A percentile compares a stretch with the other conserved stretches of the same genome.
Evolutionary conservation across 169 alveolate genomes (phyloP).

Genomic region (Blepharisma undulans): DNA sequence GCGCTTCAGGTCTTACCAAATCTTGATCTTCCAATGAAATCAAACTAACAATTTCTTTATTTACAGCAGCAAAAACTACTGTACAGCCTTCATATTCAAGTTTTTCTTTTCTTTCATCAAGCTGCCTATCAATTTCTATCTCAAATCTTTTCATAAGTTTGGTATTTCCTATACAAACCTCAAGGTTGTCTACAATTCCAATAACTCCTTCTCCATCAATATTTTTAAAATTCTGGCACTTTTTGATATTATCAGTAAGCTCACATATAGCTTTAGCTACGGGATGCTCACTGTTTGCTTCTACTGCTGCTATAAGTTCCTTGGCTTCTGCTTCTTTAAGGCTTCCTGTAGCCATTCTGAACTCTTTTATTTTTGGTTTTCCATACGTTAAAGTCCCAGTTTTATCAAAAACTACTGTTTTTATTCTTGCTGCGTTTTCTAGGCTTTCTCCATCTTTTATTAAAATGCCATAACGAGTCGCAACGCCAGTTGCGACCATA

Average conservation of each 20-base stretch:
- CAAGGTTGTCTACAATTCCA: constrained; percentile 24
- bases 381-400: constrained; percentile 70
- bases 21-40: not conserved
- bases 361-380: constrained; percentile 50
- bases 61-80: not conserved
- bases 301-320: not conserved
- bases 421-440: constrained; percentile 51
- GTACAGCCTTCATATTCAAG: constrained; percentile 37
- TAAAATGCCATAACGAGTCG: constrained; percentile 71
- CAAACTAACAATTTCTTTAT: not conserved
- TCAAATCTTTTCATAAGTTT: not conserved
- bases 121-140: not conserved
- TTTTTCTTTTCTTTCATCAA: not conserved
- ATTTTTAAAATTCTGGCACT: constrained; percentile 44
- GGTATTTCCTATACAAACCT: constrained; percentile 6
- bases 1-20: constrained; percentile 35
- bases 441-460: constrained; percentile 72
- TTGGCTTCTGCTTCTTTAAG: not conserved
- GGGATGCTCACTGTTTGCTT: constrained; percentile 23
- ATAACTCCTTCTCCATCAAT: constrained; percentile 65
- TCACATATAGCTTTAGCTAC: constrained; percentile 31
- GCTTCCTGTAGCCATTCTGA: constrained; percentile 7
- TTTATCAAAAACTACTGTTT: constrained; percentile 64
- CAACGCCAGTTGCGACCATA: constrained; percentile 79
- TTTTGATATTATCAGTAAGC: not conserved